These are phyloP conservation scores for Rhynchosporium graminicola DNA, from an alignment of 2,329 filamentous ascomycete species.

Conservation along the genomic window DNA sequence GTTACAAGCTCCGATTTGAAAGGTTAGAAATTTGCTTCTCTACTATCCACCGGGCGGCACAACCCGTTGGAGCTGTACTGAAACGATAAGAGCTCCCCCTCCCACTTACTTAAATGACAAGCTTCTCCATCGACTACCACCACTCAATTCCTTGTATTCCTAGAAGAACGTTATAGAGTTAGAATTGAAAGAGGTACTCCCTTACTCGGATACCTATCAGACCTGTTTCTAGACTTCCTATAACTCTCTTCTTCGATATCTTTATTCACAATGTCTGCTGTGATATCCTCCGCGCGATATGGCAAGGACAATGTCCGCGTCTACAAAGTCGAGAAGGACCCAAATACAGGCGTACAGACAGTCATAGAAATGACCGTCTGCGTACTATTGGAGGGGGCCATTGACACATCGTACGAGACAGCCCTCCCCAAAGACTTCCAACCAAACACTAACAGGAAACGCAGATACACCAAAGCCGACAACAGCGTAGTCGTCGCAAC, in stretches of 20 bases:
- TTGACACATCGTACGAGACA: conserved; percentile 70
- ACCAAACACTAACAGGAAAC: conserved; percentile 26
- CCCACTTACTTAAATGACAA: conserved; percentile 4
- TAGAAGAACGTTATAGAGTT: not conserved
- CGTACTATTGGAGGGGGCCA: conserved; percentile 89
- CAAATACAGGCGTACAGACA: conserved; percentile 74
- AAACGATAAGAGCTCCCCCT: conserved; percentile 14
- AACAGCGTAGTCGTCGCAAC: conserved; percentile 95
- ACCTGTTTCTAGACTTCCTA: not conserved
- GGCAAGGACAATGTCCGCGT: conserved; percentile 98
- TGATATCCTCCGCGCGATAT: conserved; percentile 64
- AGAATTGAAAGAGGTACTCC: not conserved
- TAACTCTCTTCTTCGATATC: not conserved
- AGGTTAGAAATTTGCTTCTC: conserved; percentile 1
- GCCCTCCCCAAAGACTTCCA: conserved; percentile 9
- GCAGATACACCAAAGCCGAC: conserved; percentile 87
- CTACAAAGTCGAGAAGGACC: conserved; percentile 87
- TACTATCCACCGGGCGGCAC: not conserved
- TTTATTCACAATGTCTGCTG: conserved; percentile 18
- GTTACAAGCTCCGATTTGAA: not conserved
- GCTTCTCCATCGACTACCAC: conserved; percentile 3
- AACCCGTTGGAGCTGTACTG: not conserved
- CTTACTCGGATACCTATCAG: not conserved
- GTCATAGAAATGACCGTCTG: conserved; percentile 95
- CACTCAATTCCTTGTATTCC: not conserved